Conservation (phyloP, 495 filamentous ascomycete genomes). For the Neurospora sp. region DNA sequence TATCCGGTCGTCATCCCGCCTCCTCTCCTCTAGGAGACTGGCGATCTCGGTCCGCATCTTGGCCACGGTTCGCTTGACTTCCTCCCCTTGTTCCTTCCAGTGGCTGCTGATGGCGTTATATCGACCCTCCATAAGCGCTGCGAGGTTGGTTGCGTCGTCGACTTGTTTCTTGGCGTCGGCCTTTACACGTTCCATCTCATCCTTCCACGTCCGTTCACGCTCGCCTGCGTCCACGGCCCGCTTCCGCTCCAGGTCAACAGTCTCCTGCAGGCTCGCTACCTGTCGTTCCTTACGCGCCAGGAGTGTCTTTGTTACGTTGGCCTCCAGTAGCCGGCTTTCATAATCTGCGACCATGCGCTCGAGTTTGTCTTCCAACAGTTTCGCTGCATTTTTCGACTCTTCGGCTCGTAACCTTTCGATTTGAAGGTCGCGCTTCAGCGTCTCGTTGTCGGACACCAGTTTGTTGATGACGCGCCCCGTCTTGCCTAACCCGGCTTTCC, state of each 20-base stretch:
- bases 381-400: constrained; percentile 61
- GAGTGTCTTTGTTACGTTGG: constrained; percentile 56
- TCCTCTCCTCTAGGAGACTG: constrained; percentile 36
- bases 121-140: constrained; percentile 45
- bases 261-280: constrained; percentile 59
- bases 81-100: constrained; percentile 55
- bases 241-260: constrained; percentile 56
- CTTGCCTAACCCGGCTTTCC: constrained; percentile 73
- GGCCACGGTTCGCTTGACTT: constrained; percentile 41
- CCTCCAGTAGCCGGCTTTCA: constrained; percentile 59
- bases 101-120: constrained; percentile 63
- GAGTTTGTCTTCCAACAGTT: constrained; percentile 63
- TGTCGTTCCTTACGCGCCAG: constrained; percentile 71
- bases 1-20: constrained; percentile 49
- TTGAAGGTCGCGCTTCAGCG: constrained; percentile 67
- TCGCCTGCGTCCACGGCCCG: constrained; percentile 46
- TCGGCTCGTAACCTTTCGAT: constrained; percentile 63
- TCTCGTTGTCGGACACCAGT: constrained; percentile 80
- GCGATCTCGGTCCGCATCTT: constrained; percentile 45
- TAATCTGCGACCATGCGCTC: constrained; percentile 57
- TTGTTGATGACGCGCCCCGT: constrained; percentile 89
- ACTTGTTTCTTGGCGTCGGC: constrained; percentile 51
- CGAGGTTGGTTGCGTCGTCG: constrained; percentile 50
- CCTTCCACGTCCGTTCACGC: constrained; percentile 52
- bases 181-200: constrained; percentile 51